Evolutionary conservation across 495 filamentous ascomycete genomes (phyloP).

Genomic region (Pyrenula massariospora): DNA sequence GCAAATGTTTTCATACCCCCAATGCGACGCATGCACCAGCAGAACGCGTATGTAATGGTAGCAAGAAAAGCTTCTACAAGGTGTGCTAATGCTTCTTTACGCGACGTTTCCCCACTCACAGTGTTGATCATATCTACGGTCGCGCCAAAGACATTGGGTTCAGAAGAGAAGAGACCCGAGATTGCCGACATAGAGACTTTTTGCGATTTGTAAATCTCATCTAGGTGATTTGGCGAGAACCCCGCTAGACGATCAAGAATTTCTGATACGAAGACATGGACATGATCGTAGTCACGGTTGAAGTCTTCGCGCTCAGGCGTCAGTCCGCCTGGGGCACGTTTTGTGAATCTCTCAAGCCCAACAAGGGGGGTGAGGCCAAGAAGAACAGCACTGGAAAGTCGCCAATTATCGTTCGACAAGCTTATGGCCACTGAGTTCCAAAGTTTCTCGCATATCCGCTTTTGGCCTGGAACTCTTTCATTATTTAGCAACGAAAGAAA

Average conservation of each 20-base stretch:
- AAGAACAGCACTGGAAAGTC: conserved; percentile 59
- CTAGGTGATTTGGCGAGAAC: conserved; percentile 53
- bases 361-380: conserved; percentile 55
- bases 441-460: conserved; percentile 14
- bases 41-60: conserved; percentile 47
- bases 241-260: conserved; percentile 67
- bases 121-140: conserved; percentile 71
- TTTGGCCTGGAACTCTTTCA: neutral
- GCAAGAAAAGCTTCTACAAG: conserved; percentile 52
- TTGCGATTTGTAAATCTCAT: conserved; percentile 48
- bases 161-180: conserved; percentile 55
- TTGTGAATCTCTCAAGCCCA: conserved; percentile 58
- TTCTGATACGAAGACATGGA: conserved; percentile 55
- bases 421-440: conserved; percentile 68
- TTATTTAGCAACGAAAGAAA: conserved; percentile 26
- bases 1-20: conserved; percentile 48
- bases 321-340: conserved; percentile 33
- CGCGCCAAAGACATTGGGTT: conserved; percentile 58
- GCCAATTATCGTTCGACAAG: conserved; percentile 49
- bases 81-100: conserved; percentile 62
- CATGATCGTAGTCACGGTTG: conserved; percentile 58
- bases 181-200: conserved; percentile 55
- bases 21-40: conserved; percentile 47
- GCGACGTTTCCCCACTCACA: conserved; percentile 55
- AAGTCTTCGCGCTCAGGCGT: conserved; percentile 50